Evolutionary conservation across 441 rosid genomes (phyloP), one percentile per base, ranked within the genome.

Genomic region (Eutrema salsugineum): DNA sequence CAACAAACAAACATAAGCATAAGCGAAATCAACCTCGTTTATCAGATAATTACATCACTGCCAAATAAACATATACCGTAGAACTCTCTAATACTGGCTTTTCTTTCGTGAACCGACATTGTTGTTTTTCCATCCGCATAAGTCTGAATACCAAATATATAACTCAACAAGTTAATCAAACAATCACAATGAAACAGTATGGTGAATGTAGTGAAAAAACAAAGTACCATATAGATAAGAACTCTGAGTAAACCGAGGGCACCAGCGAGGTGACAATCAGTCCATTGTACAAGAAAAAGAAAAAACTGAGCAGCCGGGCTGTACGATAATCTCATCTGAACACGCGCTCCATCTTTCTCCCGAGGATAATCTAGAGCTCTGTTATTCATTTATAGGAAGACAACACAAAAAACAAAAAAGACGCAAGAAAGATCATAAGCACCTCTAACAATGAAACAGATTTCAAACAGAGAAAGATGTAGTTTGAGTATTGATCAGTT

Each of bases 111-210:
- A 66, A 87, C 85, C 48, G 94, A 85, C 94, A 91, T 87, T 10
- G 94, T 87, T 50, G 94, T 88, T 78, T 85, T 91, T 12, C 97
- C 97, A 81, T 94, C 97, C 2, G 93, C 85, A 78, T 87, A 88
- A 14, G 83, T 85, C 99, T 94, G 86, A 83, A 87, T n/a, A n/a
- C 14, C 79, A 81, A 58, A 56, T 24, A 40, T 24, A 40, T 16
- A 50, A 5, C 57, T 72, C 70, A 69, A 39, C 0, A 0, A 8
- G 72, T 66, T 62, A 73, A 51, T 77, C 71, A 66, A 66, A 40
- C 68, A 68, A 56, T 47, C 78, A 69, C 64, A 20, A 64, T 28
- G 74, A 67, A 67, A 64, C 43, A 53, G 3, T 27, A 36, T 27
- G 49, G 22, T 11, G 30, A 59, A 19, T 27, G 71, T 20, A 63